Conservation (phyloP, 805 yeast species). For the Myxozyma monticola region DNA sequence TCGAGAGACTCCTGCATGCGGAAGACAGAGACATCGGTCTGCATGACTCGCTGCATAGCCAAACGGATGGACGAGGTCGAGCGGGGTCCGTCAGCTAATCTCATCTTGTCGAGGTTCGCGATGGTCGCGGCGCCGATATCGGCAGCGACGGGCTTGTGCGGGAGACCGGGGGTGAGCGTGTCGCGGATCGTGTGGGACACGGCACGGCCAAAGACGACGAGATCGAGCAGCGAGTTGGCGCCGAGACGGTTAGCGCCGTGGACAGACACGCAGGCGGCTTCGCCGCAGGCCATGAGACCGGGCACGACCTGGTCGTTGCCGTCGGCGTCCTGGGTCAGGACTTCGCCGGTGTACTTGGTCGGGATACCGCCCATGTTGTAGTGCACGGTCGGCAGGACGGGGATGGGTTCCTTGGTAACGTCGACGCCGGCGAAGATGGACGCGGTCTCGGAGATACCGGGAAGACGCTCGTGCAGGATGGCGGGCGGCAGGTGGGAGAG, state of each 20-base stretch:
- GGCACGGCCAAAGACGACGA: conserved; percentile 98
- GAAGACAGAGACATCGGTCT: conserved; percentile 94
- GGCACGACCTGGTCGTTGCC: conserved; percentile 92
- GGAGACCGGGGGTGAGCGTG: conserved; percentile 81
- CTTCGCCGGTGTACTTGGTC: conserved; percentile 97
- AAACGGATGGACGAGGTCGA: conserved; percentile 86
- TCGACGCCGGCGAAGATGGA: conserved; percentile 98
- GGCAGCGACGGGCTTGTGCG: conserved; percentile 77
- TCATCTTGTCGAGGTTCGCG: conserved; percentile 82
- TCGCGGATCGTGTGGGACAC: conserved; percentile 90
- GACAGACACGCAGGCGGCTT: conserved; percentile 98
- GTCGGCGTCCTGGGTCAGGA: conserved; percentile 70
- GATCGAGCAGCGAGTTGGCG: conserved; percentile 93
- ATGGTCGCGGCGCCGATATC: conserved; percentile 88
- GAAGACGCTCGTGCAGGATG: conserved; percentile 91
- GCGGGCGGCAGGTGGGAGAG: conserved; percentile 89
- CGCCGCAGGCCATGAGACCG: conserved; percentile 97
- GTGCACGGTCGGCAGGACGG: conserved; percentile 96
- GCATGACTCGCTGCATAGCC: conserved; percentile 95
- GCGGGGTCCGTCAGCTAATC: conserved; percentile 80
- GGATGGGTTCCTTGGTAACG: conserved; percentile 98
- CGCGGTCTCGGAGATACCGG: conserved; percentile 99
- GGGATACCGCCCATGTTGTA: conserved; percentile 99
- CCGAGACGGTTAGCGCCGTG: conserved; percentile 99
- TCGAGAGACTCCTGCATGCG: conserved; percentile 90